A percentile compares a stretch with the other conserved stretches of the same genome.
Conservation (phyloP, 768 basidiomycete species). For the Kwoniella sp. region DNA sequence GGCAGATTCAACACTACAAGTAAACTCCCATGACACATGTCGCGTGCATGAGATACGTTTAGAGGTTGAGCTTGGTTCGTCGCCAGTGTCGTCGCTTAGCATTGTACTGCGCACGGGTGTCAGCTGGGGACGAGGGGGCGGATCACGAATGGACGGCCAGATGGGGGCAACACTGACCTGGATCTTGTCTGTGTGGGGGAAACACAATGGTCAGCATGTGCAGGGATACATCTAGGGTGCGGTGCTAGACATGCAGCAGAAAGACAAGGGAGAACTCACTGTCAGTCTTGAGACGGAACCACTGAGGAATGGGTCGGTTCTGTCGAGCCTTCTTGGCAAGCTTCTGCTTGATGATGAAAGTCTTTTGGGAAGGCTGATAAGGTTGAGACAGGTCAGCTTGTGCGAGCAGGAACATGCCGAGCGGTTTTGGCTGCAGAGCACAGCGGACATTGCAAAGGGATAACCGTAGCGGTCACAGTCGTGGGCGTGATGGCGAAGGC, state of each 20-base stretch:
- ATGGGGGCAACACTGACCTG: conserved; percentile 22
- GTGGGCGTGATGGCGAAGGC: too few relatives aligned
- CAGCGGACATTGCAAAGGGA: too few relatives aligned
- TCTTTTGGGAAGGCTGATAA: conserved; percentile 91
- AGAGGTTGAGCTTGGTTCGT: conserved; percentile 97
- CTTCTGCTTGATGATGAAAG: conserved; percentile 93
- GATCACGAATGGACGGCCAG: conserved; percentile 38
- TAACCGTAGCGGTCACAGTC: too few relatives aligned
- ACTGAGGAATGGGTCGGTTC: conserved; percentile 98
- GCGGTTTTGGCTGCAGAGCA: too few relatives aligned
- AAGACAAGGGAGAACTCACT: conserved; percentile 63
- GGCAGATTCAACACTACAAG: too few relatives aligned
- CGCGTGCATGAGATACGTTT: conserved; percentile 53
- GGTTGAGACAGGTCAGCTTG: too few relatives aligned
- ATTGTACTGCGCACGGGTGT: conserved; percentile 43
- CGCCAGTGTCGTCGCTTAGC: conserved; percentile 96
- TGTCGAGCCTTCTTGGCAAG: conserved; percentile 93
- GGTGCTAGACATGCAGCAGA: too few relatives aligned
- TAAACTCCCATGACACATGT: too few relatives aligned
- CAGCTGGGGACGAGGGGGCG: conserved; percentile 59
- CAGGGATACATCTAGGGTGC: too few relatives aligned
- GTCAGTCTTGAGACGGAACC: conserved; percentile 93
- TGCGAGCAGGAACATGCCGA: too few relatives aligned
- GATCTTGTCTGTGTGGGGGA: conserved; percentile 22
- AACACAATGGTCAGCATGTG: conserved; percentile 3